A percentile compares a stretch with the other conserved stretches of the same genome.
Conservation (phyloP, 805 yeast genomes). For the Ogataea corticis region DNA sequence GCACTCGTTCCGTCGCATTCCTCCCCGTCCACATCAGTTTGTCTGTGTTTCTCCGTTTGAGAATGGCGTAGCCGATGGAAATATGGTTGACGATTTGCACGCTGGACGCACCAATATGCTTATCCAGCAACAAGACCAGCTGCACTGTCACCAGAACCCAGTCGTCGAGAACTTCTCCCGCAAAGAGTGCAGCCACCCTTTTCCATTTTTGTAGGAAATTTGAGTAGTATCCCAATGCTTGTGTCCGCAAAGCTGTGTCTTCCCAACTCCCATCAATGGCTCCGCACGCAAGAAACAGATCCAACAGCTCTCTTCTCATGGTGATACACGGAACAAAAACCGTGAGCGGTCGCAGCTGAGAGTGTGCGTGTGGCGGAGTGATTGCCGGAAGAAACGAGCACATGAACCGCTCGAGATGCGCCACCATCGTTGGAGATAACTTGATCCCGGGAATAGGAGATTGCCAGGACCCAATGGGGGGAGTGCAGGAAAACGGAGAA, state of each 20-base stretch:
- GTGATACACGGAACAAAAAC: conserved; percentile 12
- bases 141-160: conserved; percentile 12
- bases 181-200: neutral
- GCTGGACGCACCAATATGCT: conserved; percentile 8
- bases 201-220: conserved; percentile 4
- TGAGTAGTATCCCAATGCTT: conserved; percentile 6
- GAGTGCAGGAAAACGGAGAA: neutral
- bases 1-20: conserved; percentile 6
- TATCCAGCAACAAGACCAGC: conserved; percentile 10
- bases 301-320: conserved; percentile 5
- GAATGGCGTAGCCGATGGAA: conserved; percentile 1
- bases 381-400: conserved; percentile 9
- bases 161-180: conserved; percentile 1
- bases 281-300: conserved; percentile 14
- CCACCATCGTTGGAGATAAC: neutral
- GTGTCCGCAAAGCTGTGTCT: neutral
- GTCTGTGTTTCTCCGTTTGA: neutral
- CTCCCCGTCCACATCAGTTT: neutral
- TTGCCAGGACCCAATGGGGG: neutral
- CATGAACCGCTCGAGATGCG: conserved; percentile 7
- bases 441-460: conserved; percentile 2
- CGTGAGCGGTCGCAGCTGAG: conserved; percentile 9
- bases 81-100: conserved; percentile 5
- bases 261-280: conserved; percentile 11
- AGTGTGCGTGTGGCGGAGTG: conserved; percentile 12